Evolutionary conservation across 2,329 filamentous ascomycete genomes (phyloP), one percentile per base, ranked within the genome.

Genomic region (Chaetomiaceae sp.): DNA sequence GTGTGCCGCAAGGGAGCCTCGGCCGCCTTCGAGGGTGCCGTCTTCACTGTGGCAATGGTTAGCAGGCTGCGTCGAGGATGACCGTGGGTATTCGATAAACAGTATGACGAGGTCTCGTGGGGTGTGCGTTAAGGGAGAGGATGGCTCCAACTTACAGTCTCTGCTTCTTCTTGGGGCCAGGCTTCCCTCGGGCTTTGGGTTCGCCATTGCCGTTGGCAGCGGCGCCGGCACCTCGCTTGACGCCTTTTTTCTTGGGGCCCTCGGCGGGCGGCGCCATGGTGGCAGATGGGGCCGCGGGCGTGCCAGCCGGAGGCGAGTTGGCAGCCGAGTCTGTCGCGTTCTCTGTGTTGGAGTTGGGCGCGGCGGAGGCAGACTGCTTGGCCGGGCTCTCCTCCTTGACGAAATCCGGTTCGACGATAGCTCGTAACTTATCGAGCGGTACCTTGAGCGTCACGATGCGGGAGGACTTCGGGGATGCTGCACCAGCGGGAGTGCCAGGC

Each of bases 151-250:
- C 89, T 71, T 84, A 96, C 91, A 95, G 70, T 75, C 86, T 83
- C 55, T 86, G 83, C 72, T 94, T 95, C 80, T 96, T 95, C 79
- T 96, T 97, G 0, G 91, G 91, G 6, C 91, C 91, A 6, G 93
- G 91, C 71, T 95, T 94, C 62, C 86, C 86, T 63, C 87, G 75
- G 45, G 83, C 74, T 66, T 86, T 89, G n/a, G 83, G 73, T 20
- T 90, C 86, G 37, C 60, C 70, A 67, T 60, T 64, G 69, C 66
- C 51, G 38, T 57, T 68, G 72, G 59, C 51, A 11, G 72, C 74
- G 45, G 74, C 79, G 32, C 78, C 73, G 58, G 85, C 84, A 18
- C 79, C 77, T 55, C 84, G 78, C 65, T 88, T 85, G 27, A 78
- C 72, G 27, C 83, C 83, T 67, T 90, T 90, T 71, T 87, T 88